Base-by-base conservation (phyloP, 306 rosid genomes). In the Fragaria iinumae region DNA sequence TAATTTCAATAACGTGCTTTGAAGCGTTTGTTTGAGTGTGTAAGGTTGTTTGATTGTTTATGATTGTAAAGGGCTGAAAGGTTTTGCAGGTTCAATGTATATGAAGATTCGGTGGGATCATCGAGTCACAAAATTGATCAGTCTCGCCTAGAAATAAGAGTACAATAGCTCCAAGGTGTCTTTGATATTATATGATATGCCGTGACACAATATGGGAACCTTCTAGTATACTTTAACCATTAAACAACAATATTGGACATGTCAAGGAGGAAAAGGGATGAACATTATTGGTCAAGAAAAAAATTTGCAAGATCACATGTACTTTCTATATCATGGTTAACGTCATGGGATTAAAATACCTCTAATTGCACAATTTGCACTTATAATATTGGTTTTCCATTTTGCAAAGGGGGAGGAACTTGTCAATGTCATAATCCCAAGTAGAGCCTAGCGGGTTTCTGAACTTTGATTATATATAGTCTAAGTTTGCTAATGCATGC, bases 71-170 rank as follows among this genome's bases (percentile, higher is more conserved):
- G 14, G 47, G 8, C 11, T 18, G 29, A 36, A 76, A 44, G 74
- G 39, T 53, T 49, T 12, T 16, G 11, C 43, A 49, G 80, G 88
- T 88, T 79, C 91, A 77, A 77, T 88, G 91, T 71, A 83, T 77
- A 14, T 8, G 75, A 59, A 62, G 86, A 79, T 81, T 73, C 60
- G 62, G 83, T 75, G 88, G 82, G 85, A 14, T 82, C 83, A 6
- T 8, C 6, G 48, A 13, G 47, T 8, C 14, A 43, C 68, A 43
- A 10, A 41, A 8, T 56, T 29, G 76, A 70, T 60, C 68, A 49
- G 69, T 45, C 14, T 49, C 52, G 50, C 80, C 17, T 4, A 18
- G 6, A 29, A 25, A 23, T 5, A 18, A 10, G 5, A 49, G 64
- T 11, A 18, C 25, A 53, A n/a, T 55, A 18, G 13, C 60, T 20